Evolutionary conservation across 352 stramenopile genomes (phyloP).

Genomic region (Globisporangium iwayamae): DNA sequence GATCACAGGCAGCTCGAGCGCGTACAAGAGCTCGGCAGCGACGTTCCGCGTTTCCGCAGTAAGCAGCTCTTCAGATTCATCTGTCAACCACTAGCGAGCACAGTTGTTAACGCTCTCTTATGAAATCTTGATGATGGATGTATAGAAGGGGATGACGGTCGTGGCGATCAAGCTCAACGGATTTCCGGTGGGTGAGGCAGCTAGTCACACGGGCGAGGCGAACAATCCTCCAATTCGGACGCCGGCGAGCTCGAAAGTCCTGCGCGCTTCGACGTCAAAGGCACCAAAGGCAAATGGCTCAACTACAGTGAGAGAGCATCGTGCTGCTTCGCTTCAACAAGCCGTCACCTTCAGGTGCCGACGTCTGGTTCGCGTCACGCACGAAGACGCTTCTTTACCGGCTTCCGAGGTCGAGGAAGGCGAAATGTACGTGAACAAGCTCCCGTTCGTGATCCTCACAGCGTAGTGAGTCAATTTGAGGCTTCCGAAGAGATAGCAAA

Average conservation of each 20-base stretch:
- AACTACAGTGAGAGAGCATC: slow-evolving; percentile 1
- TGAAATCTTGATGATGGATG: not conserved
- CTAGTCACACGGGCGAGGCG: not conserved
- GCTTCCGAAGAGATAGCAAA: slow-evolving; percentile 2
- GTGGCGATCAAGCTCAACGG: slow-evolving; percentile 59
- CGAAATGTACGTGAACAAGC: slow-evolving; percentile 38
- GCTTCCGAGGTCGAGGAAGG: slow-evolving; percentile 21
- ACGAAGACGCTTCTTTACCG: slow-evolving; percentile 20
- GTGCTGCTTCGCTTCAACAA: slow-evolving; percentile 16
- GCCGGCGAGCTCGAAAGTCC: not conserved
- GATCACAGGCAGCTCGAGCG: not conserved
- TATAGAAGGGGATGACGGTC: slow-evolving; percentile 72
- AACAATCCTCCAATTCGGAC: not conserved
- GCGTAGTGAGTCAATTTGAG: slow-evolving; percentile 10
- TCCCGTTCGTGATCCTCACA: slow-evolving; percentile 38
- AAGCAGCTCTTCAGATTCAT: not conserved
- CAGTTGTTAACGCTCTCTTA: not conserved
- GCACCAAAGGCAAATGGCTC: slow-evolving; percentile 8
- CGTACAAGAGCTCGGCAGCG: slow-evolving; percentile 11
- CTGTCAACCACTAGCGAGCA: not conserved
- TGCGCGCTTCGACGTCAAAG: not conserved
- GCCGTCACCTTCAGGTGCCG: slow-evolving; percentile 53
- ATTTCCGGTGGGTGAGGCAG: not conserved
- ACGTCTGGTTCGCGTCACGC: slow-evolving; percentile 20
- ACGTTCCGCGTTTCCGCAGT: slow-evolving; percentile 49